These are phyloP conservation scores for Diutina scorzettiae DNA, from an alignment of 1,139 yeast genomes.

Conservation along the genomic window DNA sequence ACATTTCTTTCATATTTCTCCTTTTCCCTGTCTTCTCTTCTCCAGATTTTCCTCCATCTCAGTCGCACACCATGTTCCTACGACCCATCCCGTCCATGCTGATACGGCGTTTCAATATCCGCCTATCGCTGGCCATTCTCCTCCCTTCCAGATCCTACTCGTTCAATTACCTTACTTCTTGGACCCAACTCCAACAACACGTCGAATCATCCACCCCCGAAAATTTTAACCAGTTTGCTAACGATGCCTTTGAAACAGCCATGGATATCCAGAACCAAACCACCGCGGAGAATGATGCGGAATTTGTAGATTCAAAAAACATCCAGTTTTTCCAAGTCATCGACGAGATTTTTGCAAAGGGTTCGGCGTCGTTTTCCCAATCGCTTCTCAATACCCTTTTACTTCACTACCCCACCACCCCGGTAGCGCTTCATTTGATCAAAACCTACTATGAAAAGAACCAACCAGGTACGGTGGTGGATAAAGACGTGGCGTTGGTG, in stretches of 20 bases:
- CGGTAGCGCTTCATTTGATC: conserved; percentile 13
- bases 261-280: background rate
- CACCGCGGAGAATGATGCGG: background rate
- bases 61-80: background rate
- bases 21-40: background rate
- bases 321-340: background rate
- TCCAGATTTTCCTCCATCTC: background rate
- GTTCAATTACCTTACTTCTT: background rate
- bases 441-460: conserved; percentile 24
- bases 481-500: conserved; percentile 38
- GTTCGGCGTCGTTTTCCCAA: background rate
- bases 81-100: background rate
- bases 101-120: background rate
- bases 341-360: background rate
- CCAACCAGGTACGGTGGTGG: conserved; percentile 20
- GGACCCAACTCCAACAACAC: background rate
- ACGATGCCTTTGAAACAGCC: background rate
- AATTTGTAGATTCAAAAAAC: background rate
- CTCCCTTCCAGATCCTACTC: background rate
- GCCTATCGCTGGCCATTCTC: background rate
- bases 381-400: background rate
- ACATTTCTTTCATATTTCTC: background rate
- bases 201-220: background rate
- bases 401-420: conserved; percentile 1
- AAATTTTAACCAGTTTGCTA: background rate